phyloP scores from a whole-genome alignment of 2,329 filamentous ascomycete genomes.

The Aspergillus eucalypticola region DNA sequence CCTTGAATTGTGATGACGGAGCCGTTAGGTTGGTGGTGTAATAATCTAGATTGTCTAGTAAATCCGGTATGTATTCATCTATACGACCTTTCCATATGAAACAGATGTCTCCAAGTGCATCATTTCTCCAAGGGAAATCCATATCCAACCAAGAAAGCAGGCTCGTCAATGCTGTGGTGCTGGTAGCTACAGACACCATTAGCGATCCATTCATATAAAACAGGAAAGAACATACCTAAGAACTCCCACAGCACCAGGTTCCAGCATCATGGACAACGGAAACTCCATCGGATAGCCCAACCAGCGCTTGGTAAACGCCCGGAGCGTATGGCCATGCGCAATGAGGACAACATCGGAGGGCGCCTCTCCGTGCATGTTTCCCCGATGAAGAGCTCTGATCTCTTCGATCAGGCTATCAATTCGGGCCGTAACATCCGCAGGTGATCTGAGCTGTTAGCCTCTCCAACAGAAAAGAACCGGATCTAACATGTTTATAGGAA shows the following conservation, averaged over 20 bases:
- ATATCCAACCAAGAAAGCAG: constrained; percentile 46
- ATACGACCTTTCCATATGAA: not conserved
- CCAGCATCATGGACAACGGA: constrained; percentile 46
- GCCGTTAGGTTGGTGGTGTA: no score
- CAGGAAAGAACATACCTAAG: constrained; percentile 35
- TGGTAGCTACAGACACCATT: constrained; percentile 29
- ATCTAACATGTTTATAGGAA: no score
- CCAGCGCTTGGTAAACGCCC: constrained; percentile 52
- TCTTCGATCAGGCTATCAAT: constrained; percentile 46
- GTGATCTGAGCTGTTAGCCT: constrained; percentile 25
- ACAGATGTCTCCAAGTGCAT: not conserved
- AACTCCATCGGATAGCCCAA: constrained; percentile 45
- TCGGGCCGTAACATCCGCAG: constrained; percentile 42
- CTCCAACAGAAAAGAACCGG: not conserved
- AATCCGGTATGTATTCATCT: not conserved
- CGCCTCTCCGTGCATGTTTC: constrained; percentile 43
- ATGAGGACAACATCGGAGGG: constrained; percentile 42
- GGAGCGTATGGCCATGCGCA: constrained; percentile 49
- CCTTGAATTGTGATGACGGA: no score
- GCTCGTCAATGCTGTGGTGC: constrained; percentile 42
- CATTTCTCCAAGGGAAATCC: constrained; percentile 33
- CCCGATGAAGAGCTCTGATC: constrained; percentile 44
- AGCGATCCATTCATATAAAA: not conserved
- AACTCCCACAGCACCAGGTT: constrained; percentile 46
- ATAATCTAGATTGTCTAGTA: not conserved